Conservation (phyloP, 257 asterid genomes). For the Sherardia arvensis region DNA sequence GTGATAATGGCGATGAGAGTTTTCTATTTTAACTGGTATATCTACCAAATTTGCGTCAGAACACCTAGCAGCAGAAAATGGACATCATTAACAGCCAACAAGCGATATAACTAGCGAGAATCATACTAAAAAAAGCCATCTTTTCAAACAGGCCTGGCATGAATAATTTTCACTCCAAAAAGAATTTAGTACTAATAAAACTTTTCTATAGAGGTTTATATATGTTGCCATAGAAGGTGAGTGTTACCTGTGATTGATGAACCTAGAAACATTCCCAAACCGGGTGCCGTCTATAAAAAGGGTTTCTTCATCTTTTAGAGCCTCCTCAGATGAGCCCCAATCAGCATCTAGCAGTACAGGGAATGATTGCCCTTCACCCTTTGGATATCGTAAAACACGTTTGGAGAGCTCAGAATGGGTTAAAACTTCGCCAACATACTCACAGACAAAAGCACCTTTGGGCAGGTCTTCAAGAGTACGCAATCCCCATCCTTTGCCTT, state of each 20-base stretch:
- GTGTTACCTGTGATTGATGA: constrained; percentile 83
- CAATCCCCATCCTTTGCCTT: constrained; percentile 93
- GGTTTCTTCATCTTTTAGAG: constrained; percentile 81
- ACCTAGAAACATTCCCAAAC: constrained; percentile 91
- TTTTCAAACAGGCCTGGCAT: too few relatives aligned
- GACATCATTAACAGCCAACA: background rate
- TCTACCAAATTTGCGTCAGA: constrained; percentile 74
- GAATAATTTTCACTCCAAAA: too few relatives aligned
- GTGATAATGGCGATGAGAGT: constrained; percentile 80
- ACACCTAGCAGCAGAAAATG: constrained; percentile 39
- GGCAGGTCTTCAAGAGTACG: constrained; percentile 96
- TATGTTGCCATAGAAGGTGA: background rate
- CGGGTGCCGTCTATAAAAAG: constrained; percentile 87
- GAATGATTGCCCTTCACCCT: constrained; percentile 58
- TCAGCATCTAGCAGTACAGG: constrained; percentile 98
- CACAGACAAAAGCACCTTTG: constrained; percentile 90
- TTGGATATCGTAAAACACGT: constrained; percentile 48
- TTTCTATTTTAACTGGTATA: constrained; percentile 86
- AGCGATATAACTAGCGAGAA: too few relatives aligned
- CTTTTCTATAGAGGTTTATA: too few relatives aligned
- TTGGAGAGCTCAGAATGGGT: constrained; percentile 72
- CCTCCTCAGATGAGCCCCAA: constrained; percentile 65
- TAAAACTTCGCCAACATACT: constrained; percentile 89
- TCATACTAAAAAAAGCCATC: background rate
- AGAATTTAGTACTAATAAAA: background rate